Evolutionary conservation across 2,329 filamentous ascomycete species (phyloP).

Genomic region (Teratosphaeria epicoccoides): DNA sequence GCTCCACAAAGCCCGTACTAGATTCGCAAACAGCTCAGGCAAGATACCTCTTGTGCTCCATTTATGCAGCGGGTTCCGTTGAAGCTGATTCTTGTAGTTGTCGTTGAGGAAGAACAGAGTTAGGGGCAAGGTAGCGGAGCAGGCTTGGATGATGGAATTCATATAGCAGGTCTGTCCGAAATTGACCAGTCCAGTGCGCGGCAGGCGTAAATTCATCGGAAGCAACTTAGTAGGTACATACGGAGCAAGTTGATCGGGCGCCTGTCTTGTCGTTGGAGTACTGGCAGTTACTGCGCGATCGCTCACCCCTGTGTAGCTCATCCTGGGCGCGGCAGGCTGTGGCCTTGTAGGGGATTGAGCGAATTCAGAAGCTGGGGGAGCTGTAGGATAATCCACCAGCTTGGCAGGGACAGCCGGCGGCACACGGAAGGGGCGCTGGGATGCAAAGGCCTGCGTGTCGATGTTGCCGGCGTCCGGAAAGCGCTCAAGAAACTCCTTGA

Average conservation of each 20-base stretch:
- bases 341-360: conserved; percentile 50
- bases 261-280: conserved; percentile 24
- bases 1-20: conserved; percentile 54
- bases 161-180: conserved; percentile 81
- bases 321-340: conserved; percentile 44
- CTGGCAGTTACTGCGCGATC: conserved; percentile 39
- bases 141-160: conserved; percentile 77
- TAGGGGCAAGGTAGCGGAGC: conserved; percentile 59
- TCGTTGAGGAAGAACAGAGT: conserved; percentile 55
- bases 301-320: conserved; percentile 72
- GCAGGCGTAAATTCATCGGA: conserved; percentile 37
- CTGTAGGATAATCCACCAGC: conserved; percentile 18
- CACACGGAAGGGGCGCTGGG: conserved; percentile 17
- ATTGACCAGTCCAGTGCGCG: conserved; percentile 67
- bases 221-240: conserved; percentile 37
- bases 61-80: conserved; percentile 34
- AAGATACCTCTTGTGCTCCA: conserved; percentile 56
- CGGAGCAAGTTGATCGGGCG: conserved; percentile 29
- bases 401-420: conserved; percentile 23
- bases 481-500: conserved; percentile 73
- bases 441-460: conserved; percentile 45
- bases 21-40: conserved; percentile 50
- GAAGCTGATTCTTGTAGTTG: conserved; percentile 50
- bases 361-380: conserved; percentile 22
- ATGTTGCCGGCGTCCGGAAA: conserved; percentile 61